phyloP scores from a whole-genome alignment of 169 alveolate species.

The Theileria orientalis region DNA sequence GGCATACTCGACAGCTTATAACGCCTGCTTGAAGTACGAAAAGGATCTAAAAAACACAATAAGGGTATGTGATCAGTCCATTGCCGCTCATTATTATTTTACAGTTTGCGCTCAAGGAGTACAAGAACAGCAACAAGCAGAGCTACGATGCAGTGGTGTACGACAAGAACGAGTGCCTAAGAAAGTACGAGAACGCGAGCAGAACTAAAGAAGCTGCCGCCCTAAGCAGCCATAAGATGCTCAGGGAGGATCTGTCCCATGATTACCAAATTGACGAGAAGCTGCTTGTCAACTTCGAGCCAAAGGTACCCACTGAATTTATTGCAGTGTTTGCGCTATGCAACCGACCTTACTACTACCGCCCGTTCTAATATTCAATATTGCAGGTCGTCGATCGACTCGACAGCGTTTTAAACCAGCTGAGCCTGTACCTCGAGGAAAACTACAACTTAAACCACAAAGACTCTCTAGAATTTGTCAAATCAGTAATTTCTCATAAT shows the following conservation, averaged over 20 bases:
- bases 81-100: neutral
- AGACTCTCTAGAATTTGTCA: neutral
- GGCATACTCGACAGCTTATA: slow-evolving; percentile 33
- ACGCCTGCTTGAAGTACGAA: slow-evolving; percentile 51
- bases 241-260: neutral
- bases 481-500: slow-evolving; percentile 1
- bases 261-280: neutral
- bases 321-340: too few species aligned
- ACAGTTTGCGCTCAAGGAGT: slow-evolving; percentile 7
- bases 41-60: slow-evolving; percentile 50
- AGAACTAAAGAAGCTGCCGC: neutral
- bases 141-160: neutral
- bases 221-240: neutral
- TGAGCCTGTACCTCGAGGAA: neutral
- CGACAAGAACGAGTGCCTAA: neutral
- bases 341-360: too few species aligned
- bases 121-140: neutral
- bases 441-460: neutral
- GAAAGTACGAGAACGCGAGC: neutral
- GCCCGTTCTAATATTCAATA: too few species aligned
- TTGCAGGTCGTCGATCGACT: neutral
- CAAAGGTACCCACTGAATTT: neutral
- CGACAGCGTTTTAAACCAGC: neutral
- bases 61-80: slow-evolving; percentile 23
- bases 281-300: neutral